phyloP scores from a whole-genome alignment of 495 filamentous ascomycete genomes.

The Tuber brumale region DNA sequence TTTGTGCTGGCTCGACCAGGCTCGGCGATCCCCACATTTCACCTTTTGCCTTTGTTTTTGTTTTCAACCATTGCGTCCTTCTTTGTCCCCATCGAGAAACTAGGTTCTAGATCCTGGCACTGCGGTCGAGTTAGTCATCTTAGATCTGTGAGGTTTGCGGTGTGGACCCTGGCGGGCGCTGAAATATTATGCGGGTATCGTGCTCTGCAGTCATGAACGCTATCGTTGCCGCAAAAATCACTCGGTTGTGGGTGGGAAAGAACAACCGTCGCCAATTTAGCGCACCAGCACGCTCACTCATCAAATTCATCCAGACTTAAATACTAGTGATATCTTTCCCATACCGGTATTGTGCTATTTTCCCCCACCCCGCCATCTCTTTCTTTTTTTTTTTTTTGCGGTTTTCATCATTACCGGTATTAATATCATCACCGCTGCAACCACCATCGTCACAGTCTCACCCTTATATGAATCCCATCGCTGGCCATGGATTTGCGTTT shows the following conservation, averaged over 20 bases:
- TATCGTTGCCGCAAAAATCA: neutral
- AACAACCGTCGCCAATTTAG: neutral
- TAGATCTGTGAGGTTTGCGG: neutral
- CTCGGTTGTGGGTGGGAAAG: neutral
- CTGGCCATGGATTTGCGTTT: neutral
- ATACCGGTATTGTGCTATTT: neutral
- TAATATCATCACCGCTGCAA: neutral
- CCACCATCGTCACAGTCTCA: neutral
- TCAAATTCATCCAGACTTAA: neutral
- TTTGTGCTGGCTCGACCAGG: slow-evolving; percentile 10
- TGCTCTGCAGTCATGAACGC: neutral
- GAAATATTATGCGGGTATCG: neutral
- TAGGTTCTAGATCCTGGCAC: neutral
- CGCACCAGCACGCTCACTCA: neutral
- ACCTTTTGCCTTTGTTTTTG: neutral
- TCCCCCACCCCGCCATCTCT: neutral
- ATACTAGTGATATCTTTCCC: neutral
- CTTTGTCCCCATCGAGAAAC: neutral
- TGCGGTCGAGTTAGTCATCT: neutral
- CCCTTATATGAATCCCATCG: neutral
- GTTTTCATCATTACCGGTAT: neutral
- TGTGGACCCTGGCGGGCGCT: neutral
- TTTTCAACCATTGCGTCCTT: neutral
- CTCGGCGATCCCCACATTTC: neutral
- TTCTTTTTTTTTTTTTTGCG: neutral